phyloP scores from a whole-genome alignment of 2,329 filamentous ascomycete species.

The Colletotrichum graminicola region DNA sequence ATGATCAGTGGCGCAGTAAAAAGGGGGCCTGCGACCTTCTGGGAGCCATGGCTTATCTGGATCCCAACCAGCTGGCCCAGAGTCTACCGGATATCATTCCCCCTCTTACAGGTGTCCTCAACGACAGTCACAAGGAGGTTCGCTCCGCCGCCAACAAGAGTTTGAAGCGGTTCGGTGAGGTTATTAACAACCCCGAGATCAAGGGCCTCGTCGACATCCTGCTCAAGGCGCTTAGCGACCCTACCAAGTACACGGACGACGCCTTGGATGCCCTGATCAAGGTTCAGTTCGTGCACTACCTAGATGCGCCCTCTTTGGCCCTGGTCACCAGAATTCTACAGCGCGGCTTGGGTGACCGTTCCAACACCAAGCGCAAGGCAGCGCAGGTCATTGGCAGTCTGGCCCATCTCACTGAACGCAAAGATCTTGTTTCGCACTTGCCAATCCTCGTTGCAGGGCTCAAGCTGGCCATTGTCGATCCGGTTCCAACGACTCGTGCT shows the following conservation, averaged over 20 bases:
- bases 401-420: constrained; percentile 95
- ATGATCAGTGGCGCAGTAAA: constrained; percentile 97
- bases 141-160: constrained; percentile 92
- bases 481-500: constrained; percentile 94
- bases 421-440: constrained; percentile 90
- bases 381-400: constrained; percentile 98
- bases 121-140: constrained; percentile 98
- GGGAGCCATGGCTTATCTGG: constrained; percentile 98
- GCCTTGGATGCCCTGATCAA: constrained; percentile 95
- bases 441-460: constrained; percentile 93
- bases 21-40: constrained; percentile 97
- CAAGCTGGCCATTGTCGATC: constrained; percentile 90
- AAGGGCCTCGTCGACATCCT: constrained; percentile 92
- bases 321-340: constrained; percentile 96
- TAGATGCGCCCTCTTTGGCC: constrained; percentile 96
- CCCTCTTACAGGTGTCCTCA: constrained; percentile 91
- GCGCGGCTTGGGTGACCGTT: constrained; percentile 89
- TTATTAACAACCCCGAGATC: constrained; percentile 97
- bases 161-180: constrained; percentile 97
- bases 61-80: constrained; percentile 91
- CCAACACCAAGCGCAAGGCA: constrained; percentile 94
- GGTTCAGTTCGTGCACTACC: constrained; percentile 97
- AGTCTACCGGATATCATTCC: constrained; percentile 98
- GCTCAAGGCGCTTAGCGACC: constrained; percentile 95
- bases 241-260: constrained; percentile 96